Percentiles rank a stretch among this genome's conserved stretches.
phyloP scores from a whole-genome alignment of 2,329 filamentous ascomycete species.

The Ophiostoma tasmaniense region DNA sequence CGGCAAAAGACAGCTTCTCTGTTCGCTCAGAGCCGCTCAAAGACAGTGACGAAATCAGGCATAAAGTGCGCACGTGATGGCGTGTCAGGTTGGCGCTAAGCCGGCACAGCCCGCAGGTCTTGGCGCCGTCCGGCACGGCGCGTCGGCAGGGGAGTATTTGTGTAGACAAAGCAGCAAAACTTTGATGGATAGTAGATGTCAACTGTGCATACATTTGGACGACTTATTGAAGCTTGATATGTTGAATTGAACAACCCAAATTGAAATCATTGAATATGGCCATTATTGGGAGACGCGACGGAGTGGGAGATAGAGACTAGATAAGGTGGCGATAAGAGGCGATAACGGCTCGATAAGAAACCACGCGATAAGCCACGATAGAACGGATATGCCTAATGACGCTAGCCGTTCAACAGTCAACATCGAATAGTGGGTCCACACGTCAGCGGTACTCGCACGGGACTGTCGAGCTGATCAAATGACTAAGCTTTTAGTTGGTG shows the following conservation, averaged over 20 bases:
- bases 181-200: too few species aligned
- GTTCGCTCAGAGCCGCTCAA: not conserved
- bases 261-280: not conserved
- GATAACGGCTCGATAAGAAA: not conserved
- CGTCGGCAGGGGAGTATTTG: not conserved
- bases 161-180: not conserved
- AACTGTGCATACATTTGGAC: too few species aligned
- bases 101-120: slow-evolving; percentile 5
- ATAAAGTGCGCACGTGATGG: slow-evolving; percentile 19
- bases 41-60: not conserved
- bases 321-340: not conserved
- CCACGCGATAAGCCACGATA: not conserved
- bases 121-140: slow-evolving; percentile 15
- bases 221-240: too few species aligned
- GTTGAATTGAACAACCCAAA: too few species aligned
- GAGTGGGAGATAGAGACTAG: not conserved
- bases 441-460: not conserved
- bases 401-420: not conserved
- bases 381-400: not conserved
- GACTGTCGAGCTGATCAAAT: not conserved
- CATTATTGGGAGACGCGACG: slow-evolving; percentile 3
- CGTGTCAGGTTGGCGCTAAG: slow-evolving; percentile 18
- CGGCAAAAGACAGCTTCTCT: not conserved
- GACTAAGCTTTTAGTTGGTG: not conserved
- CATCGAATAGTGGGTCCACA: not conserved